These are phyloP conservation scores for Leishmania lainsoni DNA, from an alignment of 208 protist genomes.

Conservation along the genomic window DNA sequence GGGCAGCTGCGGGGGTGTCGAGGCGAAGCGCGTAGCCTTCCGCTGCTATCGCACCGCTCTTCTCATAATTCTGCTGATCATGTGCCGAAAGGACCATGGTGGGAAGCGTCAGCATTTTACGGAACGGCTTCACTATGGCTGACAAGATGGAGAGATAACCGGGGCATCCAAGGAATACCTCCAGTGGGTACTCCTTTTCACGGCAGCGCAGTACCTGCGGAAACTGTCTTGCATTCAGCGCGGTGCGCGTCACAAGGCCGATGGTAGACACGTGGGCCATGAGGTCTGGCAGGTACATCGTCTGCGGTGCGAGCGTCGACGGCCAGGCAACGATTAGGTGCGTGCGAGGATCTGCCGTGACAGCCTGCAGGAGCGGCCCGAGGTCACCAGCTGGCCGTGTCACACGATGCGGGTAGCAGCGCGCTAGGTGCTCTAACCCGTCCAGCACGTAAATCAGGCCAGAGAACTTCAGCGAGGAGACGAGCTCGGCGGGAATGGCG, in stretches of 20 bases:
- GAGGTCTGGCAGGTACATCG: conserved; percentile 28
- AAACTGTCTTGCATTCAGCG: conserved; percentile 18
- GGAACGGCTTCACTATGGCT: conserved; percentile 28
- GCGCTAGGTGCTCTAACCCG: conserved; percentile 32
- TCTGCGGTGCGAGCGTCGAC: conserved; percentile 11
- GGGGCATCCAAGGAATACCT: conserved; percentile 64
- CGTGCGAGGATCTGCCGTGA: conserved; percentile 29
- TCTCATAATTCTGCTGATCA: conserved; percentile 31
- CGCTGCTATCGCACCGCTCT: background rate
- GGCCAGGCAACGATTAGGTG: conserved; percentile 46
- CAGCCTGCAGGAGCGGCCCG: conserved; percentile 41
- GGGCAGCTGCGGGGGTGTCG: conserved; percentile 4
- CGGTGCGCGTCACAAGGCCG: conserved; percentile 19
- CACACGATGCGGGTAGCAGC: conserved; percentile 29
- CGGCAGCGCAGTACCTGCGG: conserved; percentile 36
- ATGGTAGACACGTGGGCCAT: conserved; percentile 36
- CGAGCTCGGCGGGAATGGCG: conserved; percentile 51
- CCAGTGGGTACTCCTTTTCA: conserved; percentile 35
- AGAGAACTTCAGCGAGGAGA: conserved; percentile 58
- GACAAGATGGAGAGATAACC: conserved; percentile 59
- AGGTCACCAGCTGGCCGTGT: conserved; percentile 52
- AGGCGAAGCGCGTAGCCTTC: conserved; percentile 7
- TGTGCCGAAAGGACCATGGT: conserved; percentile 34
- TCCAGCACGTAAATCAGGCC: conserved; percentile 65
- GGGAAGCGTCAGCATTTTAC: conserved; percentile 19